Base-by-base conservation (phyloP, 169 alveolate genomes). In the Eimeria necatrix region DNA sequence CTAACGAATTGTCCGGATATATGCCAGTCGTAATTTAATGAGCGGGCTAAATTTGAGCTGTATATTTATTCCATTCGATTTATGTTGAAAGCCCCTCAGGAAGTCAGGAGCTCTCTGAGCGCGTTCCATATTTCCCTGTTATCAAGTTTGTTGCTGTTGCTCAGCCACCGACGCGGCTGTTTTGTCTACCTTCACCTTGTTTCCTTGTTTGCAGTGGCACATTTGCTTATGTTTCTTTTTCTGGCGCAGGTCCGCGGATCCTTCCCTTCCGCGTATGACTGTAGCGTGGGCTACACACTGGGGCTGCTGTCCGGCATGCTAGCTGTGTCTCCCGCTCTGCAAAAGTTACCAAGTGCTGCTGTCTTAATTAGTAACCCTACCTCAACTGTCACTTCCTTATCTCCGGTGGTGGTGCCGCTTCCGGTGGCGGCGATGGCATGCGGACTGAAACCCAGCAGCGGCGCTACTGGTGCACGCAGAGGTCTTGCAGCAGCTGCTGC, bases 201-300 rank as follows among this genome's bases (percentile, higher is more conserved):
- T 18, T 51, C 9, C n/a, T 12, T 26, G 9, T 46, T 12, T 83
- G 49, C 68, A 86, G 83, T 49, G 59, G 61, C 32, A 56, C 16
- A 32, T 71, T 5, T 64, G 16, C 51, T 48, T 71, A 6, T 71
- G 53, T 71, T 22, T 71, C 52, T 2, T 71, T 5, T 71, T 56
- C 1, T 3, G 12, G 22, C 0, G 20, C 83, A 71, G 83, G 83
- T 71, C 20, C 48, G 83, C 51, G 83, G 83, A 4, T 71, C 94
- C 9, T 68, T 52, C 41, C 94, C 94, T 14, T 68, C 94, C 26
- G 24, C 48, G 46, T 70, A 68, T 74, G 94, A 88, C 86, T 88
- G 94, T 53, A 70, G 87, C 51, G 5, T 88, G 71, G 94, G 94
- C 2, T 22, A 24, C 64, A 53, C 86, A 0, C 73, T 88, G 26